A percentile compares a stretch with the other conserved stretches of the same genome.
Conservation (phyloP, 1,284 basidiomycete species). For the Microbotryum violaceum region DNA sequence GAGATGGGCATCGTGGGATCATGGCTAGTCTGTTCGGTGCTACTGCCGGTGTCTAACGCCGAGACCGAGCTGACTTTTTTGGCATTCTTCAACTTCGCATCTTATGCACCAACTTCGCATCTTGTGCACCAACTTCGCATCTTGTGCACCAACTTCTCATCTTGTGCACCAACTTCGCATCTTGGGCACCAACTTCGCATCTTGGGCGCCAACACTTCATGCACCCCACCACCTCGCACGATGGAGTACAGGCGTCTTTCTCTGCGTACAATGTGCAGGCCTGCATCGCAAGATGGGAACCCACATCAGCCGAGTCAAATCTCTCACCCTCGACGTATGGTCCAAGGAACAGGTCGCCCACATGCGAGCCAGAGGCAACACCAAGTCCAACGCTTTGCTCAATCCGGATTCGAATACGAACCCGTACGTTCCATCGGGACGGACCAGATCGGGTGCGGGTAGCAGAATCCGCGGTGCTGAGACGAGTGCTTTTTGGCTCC, state of each 20-base stretch:
- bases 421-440: conserved; percentile 19
- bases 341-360: conserved; percentile 40
- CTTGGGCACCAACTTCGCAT: not conserved
- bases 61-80: no score
- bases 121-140: not conserved
- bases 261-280: conserved; percentile 36
- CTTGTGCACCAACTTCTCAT: not conserved
- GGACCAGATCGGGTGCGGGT: no score
- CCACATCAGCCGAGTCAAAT: conserved; percentile 41
- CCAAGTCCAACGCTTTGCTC: conserved; percentile 35
- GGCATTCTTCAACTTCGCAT: no score
- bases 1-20: conserved; percentile 39
- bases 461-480: no score
- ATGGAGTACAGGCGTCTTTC: conserved; percentile 12
- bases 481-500: not conserved
- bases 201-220: not conserved
- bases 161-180: no score
- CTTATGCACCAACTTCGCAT: no score
- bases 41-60: conserved; percentile 17
- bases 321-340: conserved; percentile 42
- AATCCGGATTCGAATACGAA: conserved; percentile 39
- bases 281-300: conserved; percentile 42
- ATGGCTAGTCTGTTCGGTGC: conserved; percentile 22
- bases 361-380: conserved; percentile 40
- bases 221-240: not conserved